phyloP scores from a whole-genome alignment of 495 filamentous ascomycete genomes.

The Aspergillus steynii region DNA sequence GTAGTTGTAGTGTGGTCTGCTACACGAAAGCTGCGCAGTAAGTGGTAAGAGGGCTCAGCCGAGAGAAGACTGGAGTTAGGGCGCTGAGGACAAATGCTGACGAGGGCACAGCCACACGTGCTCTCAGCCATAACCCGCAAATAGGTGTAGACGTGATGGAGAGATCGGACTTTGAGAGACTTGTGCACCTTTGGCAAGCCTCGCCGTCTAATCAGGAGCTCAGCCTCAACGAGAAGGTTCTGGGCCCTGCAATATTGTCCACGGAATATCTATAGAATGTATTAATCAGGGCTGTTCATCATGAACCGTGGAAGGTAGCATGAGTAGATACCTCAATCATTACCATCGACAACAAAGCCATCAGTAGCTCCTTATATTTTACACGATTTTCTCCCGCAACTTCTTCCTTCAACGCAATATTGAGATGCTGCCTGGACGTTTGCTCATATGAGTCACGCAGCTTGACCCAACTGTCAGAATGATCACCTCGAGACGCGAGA shows the following conservation, averaged over 20 bases:
- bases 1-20: neutral
- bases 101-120: slow-evolving; percentile 17
- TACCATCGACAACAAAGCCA: slow-evolving; percentile 15
- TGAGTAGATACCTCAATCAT: slow-evolving; percentile 9
- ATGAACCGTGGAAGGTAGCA: neutral
- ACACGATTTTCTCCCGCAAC: neutral
- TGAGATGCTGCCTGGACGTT: slow-evolving; percentile 12
- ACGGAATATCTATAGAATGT: slow-evolving; percentile 7
- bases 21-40: slow-evolving; percentile 17
- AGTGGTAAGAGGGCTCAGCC: neutral
- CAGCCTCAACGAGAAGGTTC: slow-evolving; percentile 13
- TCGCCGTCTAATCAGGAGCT: slow-evolving; percentile 15
- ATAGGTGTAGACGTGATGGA: slow-evolving; percentile 20
- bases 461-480: neutral
- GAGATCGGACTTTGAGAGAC: slow-evolving; percentile 14
- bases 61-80: slow-evolving; percentile 14
- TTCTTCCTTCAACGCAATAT: slow-evolving; percentile 11
- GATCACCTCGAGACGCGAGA: neutral
- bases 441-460: neutral
- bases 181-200: slow-evolving; percentile 14
- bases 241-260: slow-evolving; percentile 8
- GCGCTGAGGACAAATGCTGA: slow-evolving; percentile 12
- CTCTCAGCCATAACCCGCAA: slow-evolving; percentile 21
- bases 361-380: slow-evolving; percentile 21
- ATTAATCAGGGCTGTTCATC: slow-evolving; percentile 6